Conservation (phyloP, 1,139 yeast genomes). For the Pichia sp. region DNA sequence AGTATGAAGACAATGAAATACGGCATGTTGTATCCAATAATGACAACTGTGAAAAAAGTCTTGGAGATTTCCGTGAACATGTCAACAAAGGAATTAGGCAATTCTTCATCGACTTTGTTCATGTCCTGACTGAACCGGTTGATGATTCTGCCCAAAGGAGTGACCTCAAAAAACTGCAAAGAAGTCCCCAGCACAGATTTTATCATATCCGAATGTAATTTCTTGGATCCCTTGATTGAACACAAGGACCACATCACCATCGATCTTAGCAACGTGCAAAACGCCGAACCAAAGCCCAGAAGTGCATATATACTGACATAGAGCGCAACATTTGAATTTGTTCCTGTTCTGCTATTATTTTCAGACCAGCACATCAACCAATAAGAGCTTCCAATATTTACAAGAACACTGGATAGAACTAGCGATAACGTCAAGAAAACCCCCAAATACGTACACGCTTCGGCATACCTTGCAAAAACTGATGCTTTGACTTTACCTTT, state of each 20-base stretch:
- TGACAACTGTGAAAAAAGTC: slow-evolving; percentile 40
- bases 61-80: slow-evolving; percentile 36
- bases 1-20: slow-evolving; percentile 36
- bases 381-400: slow-evolving; percentile 42
- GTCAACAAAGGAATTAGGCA: slow-evolving; percentile 39
- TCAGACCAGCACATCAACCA: slow-evolving; percentile 62
- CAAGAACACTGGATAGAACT: slow-evolving; percentile 36
- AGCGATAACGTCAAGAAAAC: slow-evolving; percentile 37
- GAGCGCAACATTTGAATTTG: slow-evolving; percentile 36
- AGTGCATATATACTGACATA: slow-evolving; percentile 54
- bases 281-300: slow-evolving; percentile 46
- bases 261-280: slow-evolving; percentile 42
- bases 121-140: slow-evolving; percentile 66
- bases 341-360: slow-evolving; percentile 35
- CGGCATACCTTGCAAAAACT: slow-evolving; percentile 54
- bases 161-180: slow-evolving; percentile 71
- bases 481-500: slow-evolving; percentile 60
- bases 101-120: slow-evolving; percentile 46
- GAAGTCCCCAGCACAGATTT: slow-evolving; percentile 57
- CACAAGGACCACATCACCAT: slow-evolving; percentile 50
- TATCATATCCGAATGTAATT: slow-evolving; percentile 58
- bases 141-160: slow-evolving; percentile 67
- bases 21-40: slow-evolving; percentile 47
- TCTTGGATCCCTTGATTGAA: slow-evolving; percentile 55
- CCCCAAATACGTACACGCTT: slow-evolving; percentile 55